Percentiles rank a stretch among this genome's conserved stretches.
phyloP scores from a whole-genome alignment of 495 filamentous ascomycete species.

The Tuber microsphaerosporum region DNA sequence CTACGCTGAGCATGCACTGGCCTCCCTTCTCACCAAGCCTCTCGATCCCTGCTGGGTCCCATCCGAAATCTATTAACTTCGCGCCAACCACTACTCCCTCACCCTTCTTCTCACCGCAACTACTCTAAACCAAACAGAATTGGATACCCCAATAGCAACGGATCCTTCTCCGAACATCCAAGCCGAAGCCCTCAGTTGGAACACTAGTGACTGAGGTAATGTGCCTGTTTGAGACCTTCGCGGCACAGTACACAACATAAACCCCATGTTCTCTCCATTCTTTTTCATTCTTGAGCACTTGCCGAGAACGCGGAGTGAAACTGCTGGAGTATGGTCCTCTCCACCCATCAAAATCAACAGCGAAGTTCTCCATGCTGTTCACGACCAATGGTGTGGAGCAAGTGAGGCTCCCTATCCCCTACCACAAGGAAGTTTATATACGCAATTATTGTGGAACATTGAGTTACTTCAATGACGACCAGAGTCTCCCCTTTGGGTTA shows the following conservation, averaged over 20 bases:
- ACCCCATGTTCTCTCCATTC: constrained; percentile 10
- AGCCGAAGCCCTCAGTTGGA: not conserved
- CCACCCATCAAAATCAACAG: not conserved
- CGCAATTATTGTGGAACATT: not conserved
- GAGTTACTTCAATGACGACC: not conserved
- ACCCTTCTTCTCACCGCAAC: not conserved
- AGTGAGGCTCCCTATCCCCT: not conserved
- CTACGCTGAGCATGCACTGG: too few species aligned
- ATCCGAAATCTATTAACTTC: not conserved
- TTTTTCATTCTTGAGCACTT: not conserved
- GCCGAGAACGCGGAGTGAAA: constrained; percentile 8
- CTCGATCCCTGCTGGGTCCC: not conserved
- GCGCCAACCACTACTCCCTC: not conserved
- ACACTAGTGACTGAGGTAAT: not conserved
- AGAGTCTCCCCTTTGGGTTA: too few species aligned
- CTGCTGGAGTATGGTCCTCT: constrained; percentile 5
- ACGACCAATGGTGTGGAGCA: not conserved
- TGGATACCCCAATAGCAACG: not conserved
- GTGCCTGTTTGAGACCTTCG: not conserved
- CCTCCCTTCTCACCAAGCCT: not conserved
- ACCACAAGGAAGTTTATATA: not conserved
- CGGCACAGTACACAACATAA: not conserved
- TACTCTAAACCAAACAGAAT: not conserved
- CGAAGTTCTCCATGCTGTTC: not conserved
- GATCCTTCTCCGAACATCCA: not conserved